Evolutionary conservation across 805 yeast species (phyloP).

Genomic region (Saccharomycopsis sp.): DNA sequence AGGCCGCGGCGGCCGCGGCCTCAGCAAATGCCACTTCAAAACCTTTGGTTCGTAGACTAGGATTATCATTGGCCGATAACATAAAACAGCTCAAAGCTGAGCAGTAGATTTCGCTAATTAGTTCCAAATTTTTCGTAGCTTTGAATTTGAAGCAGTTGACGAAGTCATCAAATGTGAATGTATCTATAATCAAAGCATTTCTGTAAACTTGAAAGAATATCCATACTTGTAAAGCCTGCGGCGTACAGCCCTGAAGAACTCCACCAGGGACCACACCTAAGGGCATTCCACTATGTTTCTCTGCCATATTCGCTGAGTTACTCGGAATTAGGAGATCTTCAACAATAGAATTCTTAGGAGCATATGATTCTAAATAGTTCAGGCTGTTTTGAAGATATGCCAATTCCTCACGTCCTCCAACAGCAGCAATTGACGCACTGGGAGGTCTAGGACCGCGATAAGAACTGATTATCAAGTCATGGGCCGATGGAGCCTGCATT

Average conservation of each 20-base stretch:
- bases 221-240: slow-evolving; percentile 64
- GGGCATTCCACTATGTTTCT: not conserved
- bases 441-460: slow-evolving; percentile 21
- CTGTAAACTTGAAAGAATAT: slow-evolving; percentile 66
- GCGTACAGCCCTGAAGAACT: slow-evolving; percentile 18
- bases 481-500: not conserved
- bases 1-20: slow-evolving; percentile 17
- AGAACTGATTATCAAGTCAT: not conserved
- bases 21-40: slow-evolving; percentile 26
- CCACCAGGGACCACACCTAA: not conserved
- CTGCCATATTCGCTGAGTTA: not conserved
- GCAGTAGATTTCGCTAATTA: slow-evolving; percentile 65
- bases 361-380: slow-evolving; percentile 9
- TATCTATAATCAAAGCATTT: slow-evolving; percentile 56
- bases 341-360: slow-evolving; percentile 17
- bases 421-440: slow-evolving; percentile 3
- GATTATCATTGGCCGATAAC: slow-evolving; percentile 34
- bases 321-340: slow-evolving; percentile 18
- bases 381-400: slow-evolving; percentile 14
- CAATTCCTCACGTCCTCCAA: slow-evolving; percentile 3
- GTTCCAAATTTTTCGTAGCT: slow-evolving; percentile 39
- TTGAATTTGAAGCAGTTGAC: slow-evolving; percentile 49
- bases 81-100: slow-evolving; percentile 53
- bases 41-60: slow-evolving; percentile 20
- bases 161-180: slow-evolving; percentile 76